These are phyloP conservation scores for Eimeria tenella DNA, from an alignment of 169 alveolate species.

Conservation along the genomic window DNA sequence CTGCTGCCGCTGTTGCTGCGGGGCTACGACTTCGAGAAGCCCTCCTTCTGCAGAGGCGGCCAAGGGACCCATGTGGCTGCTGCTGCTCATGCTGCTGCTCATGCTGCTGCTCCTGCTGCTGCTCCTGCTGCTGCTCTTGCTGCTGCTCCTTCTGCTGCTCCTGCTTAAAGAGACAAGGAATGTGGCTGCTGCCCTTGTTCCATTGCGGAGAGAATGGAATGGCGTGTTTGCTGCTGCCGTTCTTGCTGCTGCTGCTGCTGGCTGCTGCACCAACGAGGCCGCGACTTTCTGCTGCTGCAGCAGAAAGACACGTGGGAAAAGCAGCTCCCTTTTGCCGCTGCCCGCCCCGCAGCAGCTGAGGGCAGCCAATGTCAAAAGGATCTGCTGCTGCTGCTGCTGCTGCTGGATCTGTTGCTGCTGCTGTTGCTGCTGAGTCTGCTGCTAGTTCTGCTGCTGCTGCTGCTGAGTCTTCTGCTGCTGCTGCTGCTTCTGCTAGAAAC, in stretches of 20 bases:
- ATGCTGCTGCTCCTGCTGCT: neutral
- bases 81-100: slow-evolving; percentile 3
- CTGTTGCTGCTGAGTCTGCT: slow-evolving; percentile 8
- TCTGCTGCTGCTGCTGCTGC: slow-evolving; percentile 50
- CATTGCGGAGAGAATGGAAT: neutral
- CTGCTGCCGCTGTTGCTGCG: neutral
- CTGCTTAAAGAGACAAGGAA: no score
- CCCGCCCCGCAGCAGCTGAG: neutral
- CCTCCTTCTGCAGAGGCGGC: no score
- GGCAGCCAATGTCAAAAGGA: neutral
- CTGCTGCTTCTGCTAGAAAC: neutral
- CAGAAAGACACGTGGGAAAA: neutral
- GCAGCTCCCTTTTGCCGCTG: neutral
- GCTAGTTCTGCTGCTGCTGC: slow-evolving; percentile 16
- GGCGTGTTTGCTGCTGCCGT: neutral
- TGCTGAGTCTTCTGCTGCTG: slow-evolving; percentile 12
- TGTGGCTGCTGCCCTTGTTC: neutral
- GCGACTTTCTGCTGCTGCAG: slow-evolving; percentile 5
- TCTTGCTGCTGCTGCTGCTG: neutral
- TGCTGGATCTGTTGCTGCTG: neutral
- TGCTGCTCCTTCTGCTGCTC: neutral
- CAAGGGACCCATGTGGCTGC: neutral
- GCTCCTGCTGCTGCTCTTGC: neutral
- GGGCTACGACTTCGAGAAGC: no score
- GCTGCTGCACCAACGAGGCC: slow-evolving; percentile 13